Evolutionary conservation across 768 basidiomycete species (phyloP), one percentile per base, ranked within the genome.

Genomic region (Termitomyces sp.): DNA sequence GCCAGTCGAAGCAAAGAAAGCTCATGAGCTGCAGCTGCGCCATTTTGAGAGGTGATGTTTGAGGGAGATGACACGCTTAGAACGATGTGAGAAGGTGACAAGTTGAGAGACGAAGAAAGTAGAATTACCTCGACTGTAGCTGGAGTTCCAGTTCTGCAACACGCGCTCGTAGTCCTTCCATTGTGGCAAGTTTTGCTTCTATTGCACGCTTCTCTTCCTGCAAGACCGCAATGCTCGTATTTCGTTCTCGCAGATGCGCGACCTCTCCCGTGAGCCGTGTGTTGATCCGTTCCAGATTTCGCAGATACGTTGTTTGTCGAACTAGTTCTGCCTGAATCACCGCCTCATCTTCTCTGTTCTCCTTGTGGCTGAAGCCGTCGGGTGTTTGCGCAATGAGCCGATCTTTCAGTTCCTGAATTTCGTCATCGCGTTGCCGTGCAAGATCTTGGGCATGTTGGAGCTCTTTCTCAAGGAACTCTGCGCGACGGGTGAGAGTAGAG

Each of bases 151-250:
- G 68, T 61, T 88, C 85, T 0, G 79, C 87, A 60, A 89, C 85
- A 32, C 89, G 67, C 41, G 69, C 81, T 26, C 84, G 70, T 51
- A 88, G 64, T 38, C 77, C 77, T 19, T 88, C 84, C 37, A 79
- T 67, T 2, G 70, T 71, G 14, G 60, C 62, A 8, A 84, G 68
- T 60, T 78, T 84, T 15, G 70, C 67, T 63, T 89, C 81, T 43
- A 92, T 66, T 0, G 76, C 75, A 5, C 82, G 74, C 58, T 90
- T 90, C 69, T 92, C 87, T 65, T 92, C 90, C 32, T 79, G 74
- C 35, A 93, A 64, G 2, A 92, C 83, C 56, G 89, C 88, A 2
- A 88, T 69, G 59, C 80, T 84, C 7, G 74, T 68, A n/a, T 83
- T 73, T 0, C 79, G 73, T 57, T 82, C 82, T 34, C 80, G 75